Evolutionary conservation across 73 alveolate species (phyloP).

Genomic region (Paramecium tetraurelia): DNA sequence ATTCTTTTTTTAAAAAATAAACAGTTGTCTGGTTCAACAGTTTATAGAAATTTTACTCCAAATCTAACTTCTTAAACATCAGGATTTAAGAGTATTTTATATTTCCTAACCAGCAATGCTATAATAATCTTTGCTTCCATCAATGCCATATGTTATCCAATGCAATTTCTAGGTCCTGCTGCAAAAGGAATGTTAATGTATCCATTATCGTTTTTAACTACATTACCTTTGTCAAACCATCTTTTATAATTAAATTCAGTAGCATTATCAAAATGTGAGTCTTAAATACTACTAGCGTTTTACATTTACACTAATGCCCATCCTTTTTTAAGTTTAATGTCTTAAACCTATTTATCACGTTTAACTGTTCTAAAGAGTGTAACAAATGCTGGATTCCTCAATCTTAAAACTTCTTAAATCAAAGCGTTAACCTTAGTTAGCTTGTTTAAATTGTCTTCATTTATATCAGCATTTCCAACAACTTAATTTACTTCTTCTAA

Average conservation of each 20-base stretch:
- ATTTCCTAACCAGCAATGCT: background rate
- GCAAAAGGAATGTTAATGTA: constrained; percentile 44
- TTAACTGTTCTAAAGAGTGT: background rate
- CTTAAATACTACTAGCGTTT: constrained; percentile 1
- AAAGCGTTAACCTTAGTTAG: background rate
- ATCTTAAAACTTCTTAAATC: background rate
- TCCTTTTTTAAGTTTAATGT: background rate
- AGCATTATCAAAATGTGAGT: constrained; percentile 20
- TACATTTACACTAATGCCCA: background rate
- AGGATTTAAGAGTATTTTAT: background rate
- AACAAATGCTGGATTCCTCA: constrained; percentile 17
- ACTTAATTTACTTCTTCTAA: background rate
- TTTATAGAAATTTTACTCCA: background rate
- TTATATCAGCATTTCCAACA: background rate
- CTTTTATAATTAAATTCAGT: constrained; percentile 28
- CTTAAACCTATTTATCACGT: background rate
- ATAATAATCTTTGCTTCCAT: constrained; percentile 50
- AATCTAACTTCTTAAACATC: background rate
- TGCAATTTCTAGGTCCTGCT: constrained; percentile 58
- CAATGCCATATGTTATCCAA: constrained; percentile 62
- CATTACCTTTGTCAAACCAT: constrained; percentile 29
- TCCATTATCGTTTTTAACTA: constrained; percentile 25
- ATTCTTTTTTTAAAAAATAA: background rate
- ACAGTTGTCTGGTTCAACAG: background rate
- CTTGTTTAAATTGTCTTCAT: background rate